A percentile compares a stretch with the other conserved stretches of the same genome.
phyloP scores from a whole-genome alignment of 2,329 filamentous ascomycete species.

The Fusarium cyanostomum region DNA sequence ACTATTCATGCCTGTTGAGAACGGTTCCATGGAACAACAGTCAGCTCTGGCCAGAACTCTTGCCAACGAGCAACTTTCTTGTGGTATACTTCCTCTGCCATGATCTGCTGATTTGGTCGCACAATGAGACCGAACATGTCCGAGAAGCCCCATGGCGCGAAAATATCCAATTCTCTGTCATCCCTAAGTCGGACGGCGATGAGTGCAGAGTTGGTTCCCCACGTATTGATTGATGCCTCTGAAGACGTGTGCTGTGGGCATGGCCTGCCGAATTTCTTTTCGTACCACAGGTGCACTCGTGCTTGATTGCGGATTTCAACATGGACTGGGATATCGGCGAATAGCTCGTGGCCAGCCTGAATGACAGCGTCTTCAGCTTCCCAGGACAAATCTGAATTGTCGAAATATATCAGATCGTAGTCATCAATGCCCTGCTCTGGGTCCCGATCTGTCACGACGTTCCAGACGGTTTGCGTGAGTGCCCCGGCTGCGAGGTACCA shows the following conservation, averaged over 20 bases:
- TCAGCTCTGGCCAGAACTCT: conserved; percentile 43
- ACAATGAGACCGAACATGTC: conserved; percentile 49
- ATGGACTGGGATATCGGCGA: conserved; percentile 44
- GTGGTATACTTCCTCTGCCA: conserved; percentile 41
- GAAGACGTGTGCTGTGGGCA: conserved; percentile 45
- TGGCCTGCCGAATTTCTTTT: conserved; percentile 43
- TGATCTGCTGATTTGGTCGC: conserved; percentile 46
- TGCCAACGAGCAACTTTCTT: conserved; percentile 47
- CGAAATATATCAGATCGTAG: conserved; percentile 51
- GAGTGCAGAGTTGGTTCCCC: conserved; percentile 50
- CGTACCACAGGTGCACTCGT: conserved; percentile 52
- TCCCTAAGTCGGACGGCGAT: conserved; percentile 43
- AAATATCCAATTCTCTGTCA: conserved; percentile 46
- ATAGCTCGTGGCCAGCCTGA: conserved; percentile 43
- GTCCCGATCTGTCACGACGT: conserved; percentile 41
- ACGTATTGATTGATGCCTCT: conserved; percentile 48
- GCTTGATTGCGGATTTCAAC: conserved; percentile 53
- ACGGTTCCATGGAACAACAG: conserved; percentile 43
- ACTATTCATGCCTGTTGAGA: too few species aligned
- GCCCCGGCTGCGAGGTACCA: conserved; percentile 51
- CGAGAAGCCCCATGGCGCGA: conserved; percentile 49
- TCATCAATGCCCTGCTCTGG: conserved; percentile 49
- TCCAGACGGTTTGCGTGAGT: conserved; percentile 53
- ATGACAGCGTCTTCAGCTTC: conserved; percentile 50
- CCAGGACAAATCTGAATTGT: conserved; percentile 47